Base-by-base conservation (phyloP, 202 grass and related monocot species). In the Panicum virgatum region DNA sequence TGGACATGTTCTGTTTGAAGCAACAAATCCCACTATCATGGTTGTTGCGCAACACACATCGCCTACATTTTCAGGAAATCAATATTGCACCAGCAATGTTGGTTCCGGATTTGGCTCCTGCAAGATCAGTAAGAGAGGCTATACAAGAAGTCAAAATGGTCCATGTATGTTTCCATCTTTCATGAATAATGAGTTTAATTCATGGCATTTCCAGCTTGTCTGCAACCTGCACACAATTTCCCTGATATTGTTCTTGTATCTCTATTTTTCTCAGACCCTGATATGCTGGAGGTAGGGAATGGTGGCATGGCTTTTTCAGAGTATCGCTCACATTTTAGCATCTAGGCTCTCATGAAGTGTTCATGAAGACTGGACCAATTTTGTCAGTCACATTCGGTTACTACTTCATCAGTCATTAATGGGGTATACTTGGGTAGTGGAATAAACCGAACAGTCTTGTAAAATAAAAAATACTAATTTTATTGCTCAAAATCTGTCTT, bases 111-210 rank as follows among this genome's bases (percentile, higher is more conserved):
- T n/a, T n/a, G n/a, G n/a, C n/a, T n/a, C n/a, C n/a, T n/a, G n/a
- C n/a, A n/a, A n/a, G 94, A 30, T 91, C 94, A 9, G 88, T 97
- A 34, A 88, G 89, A 76, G 92, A 91, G 64, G 86, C 88, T 46
- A 94, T 97, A 90, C 94, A 97, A 32, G 94, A 94, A 86, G 94
- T 94, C 48, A 97, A 97, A 84, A 90, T 97, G 94, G 86, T 97
- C 64, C 94, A 94, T 92, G 93, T 96, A 65, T 11, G 90, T 91
- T n/a, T n/a, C n/a, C n/a, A 71, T 39, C 72, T 62, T 42, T 52
- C 7, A 34, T 12, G 39, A n/a, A n/a, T n/a, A n/a, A n/a, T n/a
- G n/a, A 57, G n/a, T 64, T 69, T 38, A 70, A 9, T 72, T 82
- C 29, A 50, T 76, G 34, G 1, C 46, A 76, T 23, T 78, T 4